Evolutionary conservation across 2,329 filamentous ascomycete species (phyloP).

Genomic region (Penicillium sp.): DNA sequence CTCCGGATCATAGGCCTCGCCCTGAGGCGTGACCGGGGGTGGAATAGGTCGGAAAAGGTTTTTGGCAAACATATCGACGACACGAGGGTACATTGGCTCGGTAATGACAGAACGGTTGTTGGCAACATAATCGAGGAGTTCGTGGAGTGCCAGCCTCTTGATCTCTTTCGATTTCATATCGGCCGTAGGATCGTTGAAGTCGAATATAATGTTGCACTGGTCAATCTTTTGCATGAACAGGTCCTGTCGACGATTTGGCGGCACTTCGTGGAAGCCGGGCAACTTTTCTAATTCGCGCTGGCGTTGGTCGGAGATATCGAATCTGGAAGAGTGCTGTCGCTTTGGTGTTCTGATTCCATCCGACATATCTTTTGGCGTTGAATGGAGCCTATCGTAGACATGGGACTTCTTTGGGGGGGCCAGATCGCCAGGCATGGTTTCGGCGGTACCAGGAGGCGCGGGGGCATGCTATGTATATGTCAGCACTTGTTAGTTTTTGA

Average conservation of each 20-base stretch:
- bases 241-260: constrained; percentile 89
- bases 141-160: constrained; percentile 91
- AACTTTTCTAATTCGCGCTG: constrained; percentile 92
- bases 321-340: constrained; percentile 93
- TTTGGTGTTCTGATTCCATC: constrained; percentile 94
- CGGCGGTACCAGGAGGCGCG: constrained; percentile 76
- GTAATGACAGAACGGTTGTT: constrained; percentile 98
- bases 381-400: constrained; percentile 82
- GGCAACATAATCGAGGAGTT: constrained; percentile 94
- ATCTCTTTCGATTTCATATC: constrained; percentile 99
- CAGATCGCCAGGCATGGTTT: constrained; percentile 97
- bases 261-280: constrained; percentile 95
- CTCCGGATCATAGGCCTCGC: constrained; percentile 96
- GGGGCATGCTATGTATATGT: constrained; percentile 67
- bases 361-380: constrained; percentile 92
- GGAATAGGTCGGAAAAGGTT: constrained; percentile 97
- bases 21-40: constrained; percentile 94
- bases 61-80: constrained; percentile 99
- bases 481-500: neutral
- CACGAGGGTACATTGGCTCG: constrained; percentile 96
- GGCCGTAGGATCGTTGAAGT: constrained; percentile 96
- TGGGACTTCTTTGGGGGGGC: constrained; percentile 92
- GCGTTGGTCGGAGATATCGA: constrained; percentile 91
- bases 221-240: constrained; percentile 99
- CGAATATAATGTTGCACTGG: constrained; percentile 99